Evolutionary conservation across 176 grass and related monocot genomes (phyloP).

Genomic region (Thinopyrum elongatum): DNA sequence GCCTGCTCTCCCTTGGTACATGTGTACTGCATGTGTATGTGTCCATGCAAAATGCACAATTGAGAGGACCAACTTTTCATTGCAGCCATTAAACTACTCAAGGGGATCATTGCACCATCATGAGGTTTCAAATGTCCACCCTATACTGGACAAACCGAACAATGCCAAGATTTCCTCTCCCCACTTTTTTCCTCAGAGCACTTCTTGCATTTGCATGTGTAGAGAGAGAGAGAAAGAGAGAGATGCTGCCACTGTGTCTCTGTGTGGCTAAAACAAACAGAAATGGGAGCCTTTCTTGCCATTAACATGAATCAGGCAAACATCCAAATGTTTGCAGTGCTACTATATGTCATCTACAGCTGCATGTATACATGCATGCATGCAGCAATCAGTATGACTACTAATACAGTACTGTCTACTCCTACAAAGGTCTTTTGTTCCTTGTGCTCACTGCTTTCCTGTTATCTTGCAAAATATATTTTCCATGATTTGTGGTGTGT

Average conservation of each 20-base stretch:
- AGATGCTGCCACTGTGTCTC: background rate
- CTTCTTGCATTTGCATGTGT: background rate
- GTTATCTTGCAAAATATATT: background rate
- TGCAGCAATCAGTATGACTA: background rate
- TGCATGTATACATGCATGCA: background rate
- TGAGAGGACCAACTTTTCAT: constrained; percentile 12
- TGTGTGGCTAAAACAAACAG: background rate
- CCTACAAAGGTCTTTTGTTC: background rate
- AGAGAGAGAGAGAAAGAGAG: background rate
- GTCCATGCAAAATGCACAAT: constrained; percentile 2
- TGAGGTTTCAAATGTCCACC: constrained; percentile 45
- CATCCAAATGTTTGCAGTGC: constrained; percentile 9
- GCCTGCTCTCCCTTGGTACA: constrained; percentile 10
- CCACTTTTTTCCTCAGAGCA: constrained; percentile 34
- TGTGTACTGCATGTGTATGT: constrained; percentile 2
- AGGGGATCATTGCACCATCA: constrained; percentile 63
- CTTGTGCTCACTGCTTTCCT: background rate
- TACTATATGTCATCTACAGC: background rate
- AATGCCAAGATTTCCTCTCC: constrained; percentile 38
- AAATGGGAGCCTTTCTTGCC: background rate
- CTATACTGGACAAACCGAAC: constrained; percentile 45
- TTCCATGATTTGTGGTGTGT: background rate
- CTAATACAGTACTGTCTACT: background rate
- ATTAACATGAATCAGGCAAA: constrained; percentile 21
- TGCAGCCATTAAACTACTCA: constrained; percentile 39